These are phyloP conservation scores for Drechslerella stenobrocha DNA, from an alignment of 2,329 filamentous ascomycete genomes.

Conservation along the genomic window DNA sequence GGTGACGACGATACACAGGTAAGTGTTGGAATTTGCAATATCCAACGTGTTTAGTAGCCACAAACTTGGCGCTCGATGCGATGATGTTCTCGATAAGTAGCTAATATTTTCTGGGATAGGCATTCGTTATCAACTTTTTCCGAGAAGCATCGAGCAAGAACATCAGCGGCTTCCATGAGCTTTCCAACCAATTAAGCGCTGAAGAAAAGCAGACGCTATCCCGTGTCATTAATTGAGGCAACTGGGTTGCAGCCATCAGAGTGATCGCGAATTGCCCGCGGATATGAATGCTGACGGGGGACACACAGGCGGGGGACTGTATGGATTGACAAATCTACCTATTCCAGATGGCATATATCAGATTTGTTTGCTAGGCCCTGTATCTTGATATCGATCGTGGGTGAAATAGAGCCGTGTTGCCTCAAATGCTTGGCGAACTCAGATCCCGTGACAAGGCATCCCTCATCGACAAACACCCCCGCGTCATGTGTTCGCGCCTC, in stretches of 20 bases:
- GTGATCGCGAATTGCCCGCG: no score
- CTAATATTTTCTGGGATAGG: conserved; percentile 27
- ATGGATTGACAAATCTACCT: no score
- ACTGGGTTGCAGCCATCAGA: no score
- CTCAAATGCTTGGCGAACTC: neutral
- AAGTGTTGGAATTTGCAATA: conserved; percentile 16
- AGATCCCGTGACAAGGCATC: conserved; percentile 4
- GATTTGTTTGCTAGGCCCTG: no score
- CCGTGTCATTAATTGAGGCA: conserved; percentile 25
- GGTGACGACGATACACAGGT: conserved; percentile 53
- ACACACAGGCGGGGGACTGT: no score
- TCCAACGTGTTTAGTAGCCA: no score
- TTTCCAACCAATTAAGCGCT: conserved; percentile 55
- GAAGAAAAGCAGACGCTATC: conserved; percentile 60
- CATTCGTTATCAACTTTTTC: conserved; percentile 53
- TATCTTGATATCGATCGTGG: no score
- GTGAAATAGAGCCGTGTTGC: no score
- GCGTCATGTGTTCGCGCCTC: conserved; percentile 31
- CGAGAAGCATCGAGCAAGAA: conserved; percentile 57
- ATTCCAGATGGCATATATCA: no score
- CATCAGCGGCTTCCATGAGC: conserved; percentile 55
- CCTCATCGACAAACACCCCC: conserved; percentile 4
- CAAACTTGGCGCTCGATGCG: no score
- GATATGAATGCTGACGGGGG: no score
- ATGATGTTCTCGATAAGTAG: neutral